Conservation (phyloP, 2,329 filamentous ascomycete species). For the Diaporthe amygdali region DNA sequence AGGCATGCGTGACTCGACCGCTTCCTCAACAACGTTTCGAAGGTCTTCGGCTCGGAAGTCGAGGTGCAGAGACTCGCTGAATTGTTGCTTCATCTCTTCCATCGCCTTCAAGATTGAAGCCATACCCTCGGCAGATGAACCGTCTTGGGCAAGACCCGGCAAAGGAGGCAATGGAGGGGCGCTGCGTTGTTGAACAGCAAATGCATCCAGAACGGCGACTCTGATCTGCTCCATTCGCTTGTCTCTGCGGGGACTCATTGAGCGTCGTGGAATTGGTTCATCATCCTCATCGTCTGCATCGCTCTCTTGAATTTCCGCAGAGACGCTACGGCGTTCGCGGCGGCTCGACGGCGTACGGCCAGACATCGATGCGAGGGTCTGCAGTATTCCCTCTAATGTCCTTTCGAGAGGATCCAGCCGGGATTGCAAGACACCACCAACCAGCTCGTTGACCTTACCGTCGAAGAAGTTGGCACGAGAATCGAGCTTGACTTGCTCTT, state of each 20-base stretch:
- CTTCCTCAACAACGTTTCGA: slow-evolving; percentile 67
- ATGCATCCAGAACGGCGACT: slow-evolving; percentile 73
- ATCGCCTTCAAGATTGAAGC: slow-evolving; percentile 70
- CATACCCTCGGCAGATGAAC: slow-evolving; percentile 42
- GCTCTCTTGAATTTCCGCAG: slow-evolving; percentile 76
- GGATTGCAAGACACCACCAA: slow-evolving; percentile 77
- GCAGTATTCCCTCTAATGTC: slow-evolving; percentile 77
- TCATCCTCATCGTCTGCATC: slow-evolving; percentile 95
- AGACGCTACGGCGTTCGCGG: slow-evolving; percentile 75
- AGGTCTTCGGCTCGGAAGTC: slow-evolving; percentile 59
- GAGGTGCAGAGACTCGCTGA: slow-evolving; percentile 48
- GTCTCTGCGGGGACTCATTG: slow-evolving; percentile 79
- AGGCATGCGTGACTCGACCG: slow-evolving; percentile 62
- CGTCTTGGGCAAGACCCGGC: slow-evolving; percentile 29
- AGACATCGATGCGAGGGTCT: slow-evolving; percentile 65
- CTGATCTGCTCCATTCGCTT: slow-evolving; percentile 84
- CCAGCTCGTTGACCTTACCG: slow-evolving; percentile 83
- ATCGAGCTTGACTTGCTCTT: slow-evolving; percentile 83
- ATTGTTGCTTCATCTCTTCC: slow-evolving; percentile 63
- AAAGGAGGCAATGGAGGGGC: slow-evolving; percentile 34
- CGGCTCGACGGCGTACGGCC: slow-evolving; percentile 59
- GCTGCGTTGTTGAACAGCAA: slow-evolving; percentile 61
- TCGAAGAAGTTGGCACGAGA: slow-evolving; percentile 89
- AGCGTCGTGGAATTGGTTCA: slow-evolving; percentile 62
- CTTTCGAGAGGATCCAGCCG: slow-evolving; percentile 83